These are phyloP conservation scores for Termitomyces sp. DNA, from an alignment of 768 basidiomycete genomes.

Conservation along the genomic window DNA sequence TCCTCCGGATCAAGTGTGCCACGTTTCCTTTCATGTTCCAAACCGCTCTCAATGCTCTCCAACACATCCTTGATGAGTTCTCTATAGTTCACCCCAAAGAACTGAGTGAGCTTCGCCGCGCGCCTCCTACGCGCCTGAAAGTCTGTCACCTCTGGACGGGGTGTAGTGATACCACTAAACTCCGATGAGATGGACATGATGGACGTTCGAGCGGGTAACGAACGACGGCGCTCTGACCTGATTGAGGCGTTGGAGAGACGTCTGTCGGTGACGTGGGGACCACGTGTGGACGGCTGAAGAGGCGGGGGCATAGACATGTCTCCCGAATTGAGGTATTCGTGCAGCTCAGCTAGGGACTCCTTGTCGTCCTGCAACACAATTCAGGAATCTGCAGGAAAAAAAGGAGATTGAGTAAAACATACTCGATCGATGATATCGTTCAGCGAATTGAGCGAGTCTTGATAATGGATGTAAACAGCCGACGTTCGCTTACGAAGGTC, in stretches of 20 bases:
- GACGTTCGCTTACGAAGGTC: slow-evolving; percentile 25
- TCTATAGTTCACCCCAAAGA: slow-evolving; percentile 84
- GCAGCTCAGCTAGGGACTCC: slow-evolving; percentile 67
- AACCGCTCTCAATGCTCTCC: slow-evolving; percentile 71
- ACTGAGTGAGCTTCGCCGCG: slow-evolving; percentile 80
- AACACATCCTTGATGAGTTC: slow-evolving; percentile 72
- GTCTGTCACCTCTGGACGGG: slow-evolving; percentile 38
- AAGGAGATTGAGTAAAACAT: slow-evolving; percentile 19
- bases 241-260: slow-evolving; percentile 32
- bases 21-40: slow-evolving; percentile 60
- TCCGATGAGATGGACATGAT: slow-evolving; percentile 54
- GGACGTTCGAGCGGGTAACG: slow-evolving; percentile 62
- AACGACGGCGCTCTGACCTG: slow-evolving; percentile 61
- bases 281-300: slow-evolving; percentile 19
- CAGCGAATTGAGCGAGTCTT: slow-evolving; percentile 77
- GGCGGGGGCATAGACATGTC: slow-evolving; percentile 16
- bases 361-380: slow-evolving; percentile 56
- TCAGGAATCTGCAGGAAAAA: background rate
- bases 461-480: slow-evolving; percentile 67
- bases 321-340: slow-evolving; percentile 50
- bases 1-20: slow-evolving; percentile 66
- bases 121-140: slow-evolving; percentile 70
- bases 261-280: slow-evolving; percentile 15
- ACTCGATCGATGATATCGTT: slow-evolving; percentile 77
- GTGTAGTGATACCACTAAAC: slow-evolving; percentile 28